Conservation (phyloP, 2,329 filamentous ascomycete species). For the Xylaria sp. region DNA sequence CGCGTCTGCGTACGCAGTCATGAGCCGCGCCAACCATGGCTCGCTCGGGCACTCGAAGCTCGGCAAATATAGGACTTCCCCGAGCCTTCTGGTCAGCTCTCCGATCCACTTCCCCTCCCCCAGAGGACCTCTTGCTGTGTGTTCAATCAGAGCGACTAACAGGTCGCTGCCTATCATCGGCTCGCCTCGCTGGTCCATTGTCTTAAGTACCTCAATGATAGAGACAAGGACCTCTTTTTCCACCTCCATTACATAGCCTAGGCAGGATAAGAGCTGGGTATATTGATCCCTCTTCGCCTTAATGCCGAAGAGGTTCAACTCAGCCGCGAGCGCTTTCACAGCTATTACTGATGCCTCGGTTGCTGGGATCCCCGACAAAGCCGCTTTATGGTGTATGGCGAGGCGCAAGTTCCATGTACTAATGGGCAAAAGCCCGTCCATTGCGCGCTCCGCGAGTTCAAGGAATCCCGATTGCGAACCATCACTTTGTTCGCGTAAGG, state of each 20-base stretch:
- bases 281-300: slow-evolving; percentile 34
- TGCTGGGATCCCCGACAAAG: slow-evolving; percentile 12
- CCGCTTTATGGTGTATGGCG: slow-evolving; percentile 28
- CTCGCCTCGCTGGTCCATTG: slow-evolving; percentile 43
- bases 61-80: slow-evolving; percentile 39
- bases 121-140: slow-evolving; percentile 32
- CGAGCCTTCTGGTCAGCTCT: slow-evolving; percentile 37
- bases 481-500: slow-evolving; percentile 1
- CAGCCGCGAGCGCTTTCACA: slow-evolving; percentile 30
- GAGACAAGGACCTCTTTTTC: slow-evolving; percentile 25
- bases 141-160: slow-evolving; percentile 44
- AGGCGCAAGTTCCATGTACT: slow-evolving; percentile 34
- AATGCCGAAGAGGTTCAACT: slow-evolving; percentile 38
- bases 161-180: slow-evolving; percentile 42
- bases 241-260: slow-evolving; percentile 31
- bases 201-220: slow-evolving; percentile 42
- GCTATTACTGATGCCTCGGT: slow-evolving; percentile 20
- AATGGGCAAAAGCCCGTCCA: slow-evolving; percentile 27
- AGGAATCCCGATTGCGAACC: slow-evolving; percentile 15
- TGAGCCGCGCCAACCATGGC: slow-evolving; percentile 36
- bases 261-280: slow-evolving; percentile 35
- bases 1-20: slow-evolving; percentile 43
- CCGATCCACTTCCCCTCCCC: slow-evolving; percentile 30
- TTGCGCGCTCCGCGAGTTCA: slow-evolving; percentile 26
- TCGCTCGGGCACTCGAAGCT: slow-evolving; percentile 37